Evolutionary conservation across 73 alveolate genomes (phyloP).

Genomic region (Symbiodinium pilosum): DNA sequence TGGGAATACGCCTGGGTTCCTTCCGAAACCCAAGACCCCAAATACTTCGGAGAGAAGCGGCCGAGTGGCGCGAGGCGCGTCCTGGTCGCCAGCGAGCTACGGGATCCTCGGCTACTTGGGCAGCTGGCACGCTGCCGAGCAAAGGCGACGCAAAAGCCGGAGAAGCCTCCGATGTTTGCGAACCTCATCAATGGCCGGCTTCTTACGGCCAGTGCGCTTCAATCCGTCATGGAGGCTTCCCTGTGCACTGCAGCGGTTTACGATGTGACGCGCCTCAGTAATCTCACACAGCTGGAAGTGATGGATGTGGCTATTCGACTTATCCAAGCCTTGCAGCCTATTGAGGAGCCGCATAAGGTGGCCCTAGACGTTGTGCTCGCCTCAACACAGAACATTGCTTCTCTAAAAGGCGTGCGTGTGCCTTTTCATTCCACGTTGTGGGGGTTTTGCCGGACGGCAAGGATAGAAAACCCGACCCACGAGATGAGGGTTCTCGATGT

Average conservation of each 20-base stretch:
- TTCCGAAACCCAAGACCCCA: constrained; percentile 89
- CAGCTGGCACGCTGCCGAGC: constrained; percentile 68
- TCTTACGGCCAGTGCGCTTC: constrained; percentile 31
- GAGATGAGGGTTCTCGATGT: constrained; percentile 57
- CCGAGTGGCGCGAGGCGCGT: constrained; percentile 25
- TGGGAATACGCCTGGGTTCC: constrained; percentile 86
- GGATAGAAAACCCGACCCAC: constrained; percentile 66
- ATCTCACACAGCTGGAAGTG: constrained; percentile 79
- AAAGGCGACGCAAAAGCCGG: background rate
- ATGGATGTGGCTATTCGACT: constrained; percentile 77
- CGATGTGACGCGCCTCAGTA: constrained; percentile 41
- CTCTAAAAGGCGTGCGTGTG: constrained; percentile 27
- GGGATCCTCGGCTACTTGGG: constrained; percentile 1
- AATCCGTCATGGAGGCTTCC: constrained; percentile 46
- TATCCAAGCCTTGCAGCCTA: constrained; percentile 51
- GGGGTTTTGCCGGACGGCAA: constrained; percentile 71
- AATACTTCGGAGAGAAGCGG: constrained; percentile 65
- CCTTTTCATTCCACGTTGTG: constrained; percentile 87
- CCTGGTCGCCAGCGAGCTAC: constrained; percentile 61
- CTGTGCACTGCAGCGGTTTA: constrained; percentile 34
- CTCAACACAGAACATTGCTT: constrained; percentile 68
- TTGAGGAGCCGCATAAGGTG: background rate
- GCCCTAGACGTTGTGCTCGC: constrained; percentile 41
- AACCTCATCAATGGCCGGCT: constrained; percentile 84
- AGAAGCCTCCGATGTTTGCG: constrained; percentile 26